Percentiles rank a stretch among this genome's conserved stretches.
Evolutionary conservation across 2,329 filamentous ascomycete species (phyloP).

Genomic region (Colletotrichum simmondsii): DNA sequence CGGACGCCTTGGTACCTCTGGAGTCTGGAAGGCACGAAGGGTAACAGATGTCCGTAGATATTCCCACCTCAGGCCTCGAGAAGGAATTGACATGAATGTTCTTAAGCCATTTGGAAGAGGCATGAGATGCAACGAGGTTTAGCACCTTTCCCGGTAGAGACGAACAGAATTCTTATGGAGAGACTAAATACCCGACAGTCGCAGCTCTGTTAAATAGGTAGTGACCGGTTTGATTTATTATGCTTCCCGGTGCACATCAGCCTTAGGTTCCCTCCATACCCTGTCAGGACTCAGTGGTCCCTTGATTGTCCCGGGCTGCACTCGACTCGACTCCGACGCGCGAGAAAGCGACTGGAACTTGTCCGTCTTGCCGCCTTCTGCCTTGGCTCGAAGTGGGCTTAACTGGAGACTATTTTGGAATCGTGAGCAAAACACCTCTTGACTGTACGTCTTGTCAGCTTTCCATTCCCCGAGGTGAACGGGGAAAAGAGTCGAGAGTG

Average conservation of each 20-base stretch:
- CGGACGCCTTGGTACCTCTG: background rate
- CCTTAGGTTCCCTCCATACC: background rate
- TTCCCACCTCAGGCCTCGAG: background rate
- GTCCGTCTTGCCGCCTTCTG: background rate
- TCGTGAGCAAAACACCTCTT: conserved; percentile 4
- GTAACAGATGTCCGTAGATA: background rate
- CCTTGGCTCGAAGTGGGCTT: conserved; percentile 17
- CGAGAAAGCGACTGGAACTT: background rate
- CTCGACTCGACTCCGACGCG: background rate
- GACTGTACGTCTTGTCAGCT: background rate
- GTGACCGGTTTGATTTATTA: background rate
- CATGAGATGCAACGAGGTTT: no score
- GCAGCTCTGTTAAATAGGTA: background rate
- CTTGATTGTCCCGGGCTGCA: background rate
- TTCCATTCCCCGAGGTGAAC: background rate
- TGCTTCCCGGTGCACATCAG: background rate
- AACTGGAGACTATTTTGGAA: conserved; percentile 2
- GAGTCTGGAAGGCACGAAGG: no score
- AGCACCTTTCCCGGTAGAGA: background rate
- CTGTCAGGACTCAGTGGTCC: background rate
- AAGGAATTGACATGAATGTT: no score
- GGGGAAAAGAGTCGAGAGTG: background rate
- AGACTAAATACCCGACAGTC: no score
- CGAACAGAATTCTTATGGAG: background rate
- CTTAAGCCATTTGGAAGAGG: no score